Evolutionary conservation across 1,139 yeast species (phyloP), one percentile per base, ranked within the genome.

Genomic region (Lipomyces yarrowii): DNA sequence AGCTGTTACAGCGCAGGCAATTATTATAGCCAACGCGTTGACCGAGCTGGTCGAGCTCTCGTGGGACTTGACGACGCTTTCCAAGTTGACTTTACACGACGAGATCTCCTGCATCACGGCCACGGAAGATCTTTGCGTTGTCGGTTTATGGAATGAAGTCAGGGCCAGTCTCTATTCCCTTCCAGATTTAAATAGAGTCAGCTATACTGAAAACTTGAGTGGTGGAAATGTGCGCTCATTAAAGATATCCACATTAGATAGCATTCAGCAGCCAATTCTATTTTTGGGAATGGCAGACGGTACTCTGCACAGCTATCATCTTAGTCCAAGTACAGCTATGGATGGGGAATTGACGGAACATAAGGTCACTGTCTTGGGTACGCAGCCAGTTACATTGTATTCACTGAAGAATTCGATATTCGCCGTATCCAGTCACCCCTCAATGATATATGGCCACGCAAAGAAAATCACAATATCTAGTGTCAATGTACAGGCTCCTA

Each of bases 251-350:
- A 26, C 37, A 11, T 63, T 70, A 8, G 62, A 62, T 23, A 33
- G 62, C n/a, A 60, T 70, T 11, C 53, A 33, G 3, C 23, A 26
- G 6, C 68, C 71, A 15, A 52, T 63, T 10, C 62, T 70, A 23
- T 56, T 68, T 35, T 59, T 68, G 48, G 72, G 70, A 8, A 68
- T 66, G 70, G 71, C 65, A 8, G 72, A 70, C 23, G 72, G 72
- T 1, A 61, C 70, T 7, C 48, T 70, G 7, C 37, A 67, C 57
- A 62, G 63, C 33, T 70, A 53, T 37, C 48, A 30, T 23, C 53
- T 67, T 13, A 64, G 61, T 13, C 35, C 54, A 4, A 57, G 51
- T 26, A 46, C 59, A 2, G 46, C 59, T n/a, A 52, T 61, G 42
- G 57, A 54, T 21, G 65, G 64, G 23, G 42, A 62, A 33, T 54